These are phyloP conservation scores for Eucalyptus decipiens DNA, from an alignment of 345 rosid species.

Conservation along the genomic window DNA sequence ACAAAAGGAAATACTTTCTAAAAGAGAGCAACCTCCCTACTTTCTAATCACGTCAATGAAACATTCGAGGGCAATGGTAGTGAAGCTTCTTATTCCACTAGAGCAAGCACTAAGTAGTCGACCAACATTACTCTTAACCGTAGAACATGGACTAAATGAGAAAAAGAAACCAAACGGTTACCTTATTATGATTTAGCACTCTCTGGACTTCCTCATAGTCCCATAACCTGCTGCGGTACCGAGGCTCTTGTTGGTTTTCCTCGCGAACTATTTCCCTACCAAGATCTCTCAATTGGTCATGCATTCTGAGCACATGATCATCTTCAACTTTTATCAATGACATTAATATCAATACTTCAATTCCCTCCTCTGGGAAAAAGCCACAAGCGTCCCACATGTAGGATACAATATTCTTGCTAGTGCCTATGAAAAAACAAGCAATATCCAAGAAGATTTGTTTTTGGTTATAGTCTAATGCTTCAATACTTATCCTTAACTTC, in stretches of 20 bases:
- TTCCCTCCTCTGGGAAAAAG: rapidly evolving
- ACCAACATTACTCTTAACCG: rapidly evolving
- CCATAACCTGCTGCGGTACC: neutral
- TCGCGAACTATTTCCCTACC: neutral
- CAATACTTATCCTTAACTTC: neutral
- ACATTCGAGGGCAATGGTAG: no score
- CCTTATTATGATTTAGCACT: neutral
- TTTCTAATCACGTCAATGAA: no score
- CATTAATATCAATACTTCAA: neutral
- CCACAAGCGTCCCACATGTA: neutral
- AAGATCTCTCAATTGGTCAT: neutral
- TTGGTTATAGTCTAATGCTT: rapidly evolving
- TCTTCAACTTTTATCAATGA: neutral
- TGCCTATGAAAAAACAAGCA: neutral
- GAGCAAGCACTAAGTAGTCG: no score
- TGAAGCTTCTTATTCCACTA: rapidly evolving
- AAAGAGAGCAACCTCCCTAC: no score
- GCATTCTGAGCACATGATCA: rapidly evolving
- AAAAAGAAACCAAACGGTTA: rapidly evolving
- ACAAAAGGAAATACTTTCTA: no score
- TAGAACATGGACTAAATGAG: neutral
- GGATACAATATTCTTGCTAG: rapidly evolving
- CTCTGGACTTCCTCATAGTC: rapidly evolving
- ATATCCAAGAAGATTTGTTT: neutral
- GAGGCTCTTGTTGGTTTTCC: rapidly evolving